Evolutionary conservation across 371 early-diverging fungal genomes (phyloP), one percentile per base, ranked within the genome.

Genomic region (Phascolomyces articulosus): DNA sequence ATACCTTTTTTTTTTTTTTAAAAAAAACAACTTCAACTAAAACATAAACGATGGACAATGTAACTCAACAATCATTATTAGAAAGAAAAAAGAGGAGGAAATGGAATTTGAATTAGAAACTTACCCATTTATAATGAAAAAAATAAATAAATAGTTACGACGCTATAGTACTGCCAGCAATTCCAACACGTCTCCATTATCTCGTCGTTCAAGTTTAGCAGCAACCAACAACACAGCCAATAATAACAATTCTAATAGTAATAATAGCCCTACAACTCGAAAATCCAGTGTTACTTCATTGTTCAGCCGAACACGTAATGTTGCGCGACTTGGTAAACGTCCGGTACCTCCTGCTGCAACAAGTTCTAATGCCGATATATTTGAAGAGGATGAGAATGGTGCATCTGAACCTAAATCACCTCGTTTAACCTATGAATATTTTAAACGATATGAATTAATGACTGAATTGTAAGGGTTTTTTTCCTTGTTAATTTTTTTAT

Each of bases 211-310:
- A 4, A 51, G 51, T 51, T n/a, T 51, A 24, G 24, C 24, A 51
- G 24, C 51, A 10, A 20, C 4, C 24, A 24, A 2, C 21, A 51
- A 24, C 51, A 24, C 11, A 21, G 23, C 23, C 23, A 51, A 24
- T 24, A 24, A 20, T n/a, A 49, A 10, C 24, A 49, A n/a, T 49
- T 13, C 8, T n/a, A n/a, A n/a, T 44, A 2, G 18, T 16, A 44
- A 44, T 44, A 44, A 44, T n/a, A 51, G 51, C 15, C 51, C 51
- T 7, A 51, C 23, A 7, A 51, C 11, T 51, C 51, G 51, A 10
- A 51, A 51, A 40, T 58, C 58, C 9, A 28, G 58, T 16, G 71
- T 95, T 93, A 47, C 29, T 47, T 60, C 60, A 40, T 29, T 58
- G 20, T 27, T 55, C 27, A 40, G 38, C 40, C 51, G 53, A 11